Percentiles rank a stretch among this genome's conserved stretches.
Conservation (phyloP, 768 basidiomycete genomes). For the Pholiota molesta region DNA sequence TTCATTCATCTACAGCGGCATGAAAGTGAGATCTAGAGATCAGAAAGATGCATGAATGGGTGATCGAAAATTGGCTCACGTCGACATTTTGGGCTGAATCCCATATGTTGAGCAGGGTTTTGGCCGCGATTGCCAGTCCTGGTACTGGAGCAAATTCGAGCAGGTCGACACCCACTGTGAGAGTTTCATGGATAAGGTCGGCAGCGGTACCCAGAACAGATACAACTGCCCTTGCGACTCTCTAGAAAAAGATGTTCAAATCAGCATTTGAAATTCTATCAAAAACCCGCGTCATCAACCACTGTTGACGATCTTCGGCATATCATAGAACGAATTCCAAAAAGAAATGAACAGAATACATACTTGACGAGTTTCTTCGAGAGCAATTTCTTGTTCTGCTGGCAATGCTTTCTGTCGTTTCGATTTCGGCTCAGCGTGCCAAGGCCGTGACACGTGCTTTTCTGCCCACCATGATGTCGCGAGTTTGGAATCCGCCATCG, state of each 20-base stretch:
- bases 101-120: slow-evolving; percentile 64
- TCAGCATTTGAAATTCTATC: not conserved
- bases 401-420: slow-evolving; percentile 38
- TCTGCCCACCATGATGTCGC: slow-evolving; percentile 28
- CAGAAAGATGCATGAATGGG: not conserved
- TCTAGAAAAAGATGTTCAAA: slow-evolving; percentile 20
- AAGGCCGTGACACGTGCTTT: slow-evolving; percentile 30
- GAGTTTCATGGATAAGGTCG: slow-evolving; percentile 47
- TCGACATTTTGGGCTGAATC: slow-evolving; percentile 61
- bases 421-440: slow-evolving; percentile 32
- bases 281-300: not conserved
- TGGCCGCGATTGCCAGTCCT: slow-evolving; percentile 55
- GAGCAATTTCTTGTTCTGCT: slow-evolving; percentile 41
- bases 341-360: slow-evolving; percentile 9
- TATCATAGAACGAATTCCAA: not conserved
- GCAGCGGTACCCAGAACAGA: slow-evolving; percentile 44
- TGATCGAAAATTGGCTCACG: slow-evolving; percentile 41
- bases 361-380: slow-evolving; percentile 39
- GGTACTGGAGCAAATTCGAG: slow-evolving; percentile 56
- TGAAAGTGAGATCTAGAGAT: not conserved
- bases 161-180: slow-evolving; percentile 43
- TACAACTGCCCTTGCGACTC: slow-evolving; percentile 38
- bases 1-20: slow-evolving; percentile 62
- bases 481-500: slow-evolving; percentile 19
- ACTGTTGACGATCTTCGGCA: not conserved